These are phyloP conservation scores for Aspergillus haitiensis DNA, from an alignment of 495 filamentous ascomycete genomes.

Conservation along the genomic window DNA sequence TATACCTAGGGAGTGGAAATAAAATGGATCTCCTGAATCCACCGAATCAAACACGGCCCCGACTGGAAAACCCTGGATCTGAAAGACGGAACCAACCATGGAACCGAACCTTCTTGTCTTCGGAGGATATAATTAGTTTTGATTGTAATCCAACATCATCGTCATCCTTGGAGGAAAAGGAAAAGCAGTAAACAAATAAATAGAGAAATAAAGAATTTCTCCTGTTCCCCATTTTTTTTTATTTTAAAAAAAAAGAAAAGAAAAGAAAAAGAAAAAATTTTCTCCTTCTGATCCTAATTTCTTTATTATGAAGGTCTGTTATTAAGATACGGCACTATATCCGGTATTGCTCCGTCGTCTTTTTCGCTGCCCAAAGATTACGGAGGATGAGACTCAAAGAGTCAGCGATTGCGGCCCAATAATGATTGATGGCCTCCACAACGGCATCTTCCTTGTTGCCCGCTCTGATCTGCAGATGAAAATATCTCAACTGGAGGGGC, in stretches of 20 bases:
- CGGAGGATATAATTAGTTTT: conserved; percentile 9
- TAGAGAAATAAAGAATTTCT: too few species aligned
- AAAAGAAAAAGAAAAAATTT: too few species aligned
- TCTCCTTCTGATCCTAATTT: too few species aligned
- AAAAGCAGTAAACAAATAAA: too few species aligned
- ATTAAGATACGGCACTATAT: conserved; percentile 8
- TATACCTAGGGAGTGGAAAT: conserved; percentile 15
- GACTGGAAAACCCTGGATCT: conserved; percentile 18
- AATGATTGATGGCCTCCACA: conserved; percentile 24
- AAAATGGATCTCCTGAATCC: neutral
- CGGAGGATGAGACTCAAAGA: conserved; percentile 16
- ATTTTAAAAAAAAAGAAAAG: too few species aligned
- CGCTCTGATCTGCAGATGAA: conserved; percentile 15
- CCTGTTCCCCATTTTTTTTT: too few species aligned
- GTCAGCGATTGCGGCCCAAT: conserved; percentile 26
- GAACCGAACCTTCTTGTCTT: conserved; percentile 1
- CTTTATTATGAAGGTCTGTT: neutral
- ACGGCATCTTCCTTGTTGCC: conserved; percentile 17
- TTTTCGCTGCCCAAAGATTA: conserved; percentile 27
- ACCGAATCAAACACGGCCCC: conserved; percentile 9
- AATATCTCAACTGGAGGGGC: conserved; percentile 20
- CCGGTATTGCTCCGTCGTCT: conserved; percentile 9
- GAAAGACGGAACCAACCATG: conserved; percentile 12
- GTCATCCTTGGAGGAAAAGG: neutral
- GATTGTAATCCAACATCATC: conserved; percentile 5